Evolutionary conservation across 371 early-diverging fungal genomes (phyloP).

Genomic region (Mucor velutinosus): DNA sequence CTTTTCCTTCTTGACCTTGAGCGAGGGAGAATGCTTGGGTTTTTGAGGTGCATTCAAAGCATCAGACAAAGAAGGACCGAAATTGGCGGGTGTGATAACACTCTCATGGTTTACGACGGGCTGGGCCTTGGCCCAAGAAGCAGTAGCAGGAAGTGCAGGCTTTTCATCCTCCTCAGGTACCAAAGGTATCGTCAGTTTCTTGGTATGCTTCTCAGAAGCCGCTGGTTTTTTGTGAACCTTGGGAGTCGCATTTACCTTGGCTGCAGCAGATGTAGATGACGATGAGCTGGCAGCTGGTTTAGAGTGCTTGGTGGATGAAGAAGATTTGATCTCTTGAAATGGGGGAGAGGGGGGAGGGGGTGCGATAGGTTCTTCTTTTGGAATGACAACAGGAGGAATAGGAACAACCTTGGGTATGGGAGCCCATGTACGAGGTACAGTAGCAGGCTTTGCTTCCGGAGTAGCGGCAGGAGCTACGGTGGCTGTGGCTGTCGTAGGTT

Average conservation of each 20-base stretch:
- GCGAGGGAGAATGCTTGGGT: slow-evolving; percentile 37
- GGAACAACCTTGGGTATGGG: slow-evolving; percentile 47
- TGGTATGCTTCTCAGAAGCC: not conserved
- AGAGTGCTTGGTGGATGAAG: not conserved
- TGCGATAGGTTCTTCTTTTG: slow-evolving; percentile 3
- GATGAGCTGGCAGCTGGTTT: not conserved
- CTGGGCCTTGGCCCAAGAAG: slow-evolving; percentile 60
- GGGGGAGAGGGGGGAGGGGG: slow-evolving; percentile 5
- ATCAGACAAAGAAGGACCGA: slow-evolving; percentile 51
- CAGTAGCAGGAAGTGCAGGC: slow-evolving; percentile 66
- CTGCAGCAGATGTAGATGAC: not conserved
- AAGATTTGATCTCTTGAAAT: slow-evolving; percentile 3
- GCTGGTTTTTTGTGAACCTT: not conserved
- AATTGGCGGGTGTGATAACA: slow-evolving; percentile 43
- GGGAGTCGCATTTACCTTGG: not conserved
- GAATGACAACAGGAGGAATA: slow-evolving; percentile 21
- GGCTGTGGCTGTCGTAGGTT: not conserved
- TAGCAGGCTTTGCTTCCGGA: slow-evolving; percentile 10
- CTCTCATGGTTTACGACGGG: slow-evolving; percentile 35
- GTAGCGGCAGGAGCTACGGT: slow-evolving; percentile 8
- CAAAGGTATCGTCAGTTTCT: slow-evolving; percentile 2
- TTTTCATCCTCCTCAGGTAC: slow-evolving; percentile 35
- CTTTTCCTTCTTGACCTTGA: slow-evolving; percentile 48
- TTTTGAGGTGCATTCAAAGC: slow-evolving; percentile 48
- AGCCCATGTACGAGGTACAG: slow-evolving; percentile 39